A percentile compares a stretch with the other conserved stretches of the same genome.
Conservation (phyloP, 139 green algal genomes). For the Pedinophyceae sp. region DNA sequence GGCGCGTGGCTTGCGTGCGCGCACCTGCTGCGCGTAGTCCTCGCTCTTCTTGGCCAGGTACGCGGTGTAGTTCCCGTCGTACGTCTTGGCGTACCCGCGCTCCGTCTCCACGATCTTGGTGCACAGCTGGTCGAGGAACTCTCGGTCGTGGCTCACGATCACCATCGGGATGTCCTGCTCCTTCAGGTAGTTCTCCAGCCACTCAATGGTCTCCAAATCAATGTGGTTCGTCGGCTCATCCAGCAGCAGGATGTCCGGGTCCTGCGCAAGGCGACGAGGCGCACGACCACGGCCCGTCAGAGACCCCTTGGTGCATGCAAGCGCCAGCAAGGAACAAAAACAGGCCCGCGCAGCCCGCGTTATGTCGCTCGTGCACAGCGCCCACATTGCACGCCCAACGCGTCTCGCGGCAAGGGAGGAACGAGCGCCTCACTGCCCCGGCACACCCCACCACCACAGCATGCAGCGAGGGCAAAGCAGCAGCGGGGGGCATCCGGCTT, state of each 20-base stretch:
- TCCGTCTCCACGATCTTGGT: slow-evolving; percentile 96
- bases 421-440: neutral
- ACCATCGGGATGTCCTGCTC: slow-evolving; percentile 80
- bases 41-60: slow-evolving; percentile 24
- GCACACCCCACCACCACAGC: slow-evolving; percentile 9
- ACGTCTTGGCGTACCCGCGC: slow-evolving; percentile 66
- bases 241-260: slow-evolving; percentile 80
- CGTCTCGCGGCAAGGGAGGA: too few species aligned
- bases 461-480: neutral
- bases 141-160: slow-evolving; percentile 89
- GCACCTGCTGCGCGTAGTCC: neutral
- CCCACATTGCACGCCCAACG: too few species aligned
- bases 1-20: too few species aligned
- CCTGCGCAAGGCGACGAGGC: slow-evolving; percentile 23
- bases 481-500: slow-evolving; percentile 4
- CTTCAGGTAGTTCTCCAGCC: slow-evolving; percentile 89
- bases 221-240: slow-evolving; percentile 99
- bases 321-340: slow-evolving; percentile 13
- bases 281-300: too few species aligned
- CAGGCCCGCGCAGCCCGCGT: slow-evolving; percentile 14
- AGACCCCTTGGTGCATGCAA: neutral
- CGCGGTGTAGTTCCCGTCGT: slow-evolving; percentile 71
- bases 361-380: too few species aligned
- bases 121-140: slow-evolving; percentile 93
- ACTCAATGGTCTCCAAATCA: slow-evolving; percentile 93